Evolutionary conservation across 306 rosid genomes (phyloP).

Genomic region (Nissolia schottii): DNA sequence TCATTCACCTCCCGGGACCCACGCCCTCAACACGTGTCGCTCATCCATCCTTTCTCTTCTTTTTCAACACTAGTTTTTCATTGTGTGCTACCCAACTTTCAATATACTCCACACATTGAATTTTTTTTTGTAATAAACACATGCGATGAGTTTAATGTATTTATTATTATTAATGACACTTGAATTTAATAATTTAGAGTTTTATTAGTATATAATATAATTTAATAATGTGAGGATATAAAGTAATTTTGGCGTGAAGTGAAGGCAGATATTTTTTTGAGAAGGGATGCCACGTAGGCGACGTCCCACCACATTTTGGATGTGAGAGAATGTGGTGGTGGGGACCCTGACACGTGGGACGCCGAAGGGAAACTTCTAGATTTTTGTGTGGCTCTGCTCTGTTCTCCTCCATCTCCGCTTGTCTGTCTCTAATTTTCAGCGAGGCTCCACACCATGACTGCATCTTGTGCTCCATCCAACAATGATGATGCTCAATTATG

Average conservation of each 20-base stretch:
- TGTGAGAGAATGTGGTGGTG: constrained; percentile 20
- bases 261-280: constrained; percentile 27
- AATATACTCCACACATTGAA: not conserved
- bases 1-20: not conserved
- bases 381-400: constrained; percentile 25
- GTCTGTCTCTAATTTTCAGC: not conserved
- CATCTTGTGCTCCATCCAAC: constrained; percentile 6
- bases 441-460: not conserved
- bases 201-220: not conserved
- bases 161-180: too few relatives aligned
- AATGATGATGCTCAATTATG: not conserved
- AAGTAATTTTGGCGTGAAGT: not conserved
- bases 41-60: not conserved
- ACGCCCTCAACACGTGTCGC: constrained; percentile 17
- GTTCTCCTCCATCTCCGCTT: not conserved
- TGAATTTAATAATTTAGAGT: not conserved
- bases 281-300: constrained; percentile 31
- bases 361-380: not conserved
- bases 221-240: not conserved
- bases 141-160: not conserved
- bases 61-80: not conserved
- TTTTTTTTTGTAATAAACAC: not conserved
- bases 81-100: not conserved
- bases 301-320: not conserved
- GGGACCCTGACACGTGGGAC: constrained; percentile 35